Conservation (phyloP, 2,329 filamentous ascomycete genomes). For the Cercospora sesami region DNA sequence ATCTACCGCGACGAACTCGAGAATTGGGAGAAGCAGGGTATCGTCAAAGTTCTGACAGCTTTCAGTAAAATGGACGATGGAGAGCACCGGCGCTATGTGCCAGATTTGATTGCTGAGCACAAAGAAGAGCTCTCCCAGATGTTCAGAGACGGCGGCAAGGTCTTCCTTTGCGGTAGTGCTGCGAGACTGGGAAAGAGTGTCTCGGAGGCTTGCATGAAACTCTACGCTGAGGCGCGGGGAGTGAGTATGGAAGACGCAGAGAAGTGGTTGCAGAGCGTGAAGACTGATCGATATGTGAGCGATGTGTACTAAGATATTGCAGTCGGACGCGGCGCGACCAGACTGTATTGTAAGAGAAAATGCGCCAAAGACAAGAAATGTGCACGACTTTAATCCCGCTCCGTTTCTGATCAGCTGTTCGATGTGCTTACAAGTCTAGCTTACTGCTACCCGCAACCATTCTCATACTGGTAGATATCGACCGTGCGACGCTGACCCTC, state of each 20-base stretch:
- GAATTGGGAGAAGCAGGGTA: conserved; percentile 19
- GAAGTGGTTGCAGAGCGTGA: conserved; percentile 49
- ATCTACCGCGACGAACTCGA: conserved; percentile 34
- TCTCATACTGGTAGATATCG: too few relatives aligned
- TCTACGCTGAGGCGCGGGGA: conserved; percentile 44
- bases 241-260: conserved; percentile 42
- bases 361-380: too few relatives aligned
- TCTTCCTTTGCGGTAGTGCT: conserved; percentile 64
- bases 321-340: too few relatives aligned
- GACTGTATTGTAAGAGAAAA: too few relatives aligned
- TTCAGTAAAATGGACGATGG: conserved; percentile 42
- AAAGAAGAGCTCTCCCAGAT: conserved; percentile 46
- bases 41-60: conserved; percentile 17
- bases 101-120: conserved; percentile 53
- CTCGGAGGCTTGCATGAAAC: conserved; percentile 44
- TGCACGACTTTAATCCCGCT: too few relatives aligned
- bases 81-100: conserved; percentile 51
- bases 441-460: too few relatives aligned
- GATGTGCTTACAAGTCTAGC: too few relatives aligned
- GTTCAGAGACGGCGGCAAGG: conserved; percentile 53
- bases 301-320: conserved; percentile 25
- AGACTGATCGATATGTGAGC: conserved; percentile 48
- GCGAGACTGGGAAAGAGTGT: conserved; percentile 46
- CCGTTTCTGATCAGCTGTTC: too few relatives aligned
- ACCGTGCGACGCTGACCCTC: too few relatives aligned